Evolutionary conservation across 2,329 filamentous ascomycete species (phyloP).

Genomic region (Colletotrichum gloeosporioides): DNA sequence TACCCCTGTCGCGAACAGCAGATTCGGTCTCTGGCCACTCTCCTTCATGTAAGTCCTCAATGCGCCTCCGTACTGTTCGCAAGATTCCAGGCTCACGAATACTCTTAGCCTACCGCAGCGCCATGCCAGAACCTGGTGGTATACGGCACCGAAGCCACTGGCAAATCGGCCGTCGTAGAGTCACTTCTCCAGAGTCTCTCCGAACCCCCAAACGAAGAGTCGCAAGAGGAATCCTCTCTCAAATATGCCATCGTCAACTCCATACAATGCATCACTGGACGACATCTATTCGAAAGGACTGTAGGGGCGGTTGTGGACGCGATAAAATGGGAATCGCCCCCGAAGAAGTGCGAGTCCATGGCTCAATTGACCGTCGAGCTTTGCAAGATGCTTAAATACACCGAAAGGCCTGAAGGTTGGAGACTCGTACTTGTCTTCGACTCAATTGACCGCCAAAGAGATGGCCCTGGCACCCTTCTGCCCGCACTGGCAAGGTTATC

Average conservation of each 20-base stretch:
- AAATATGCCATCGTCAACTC: conserved; percentile 70
- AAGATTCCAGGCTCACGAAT: conserved; percentile 22
- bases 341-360: conserved; percentile 78
- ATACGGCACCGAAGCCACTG: conserved; percentile 86
- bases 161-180: conserved; percentile 76
- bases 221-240: conserved; percentile 48
- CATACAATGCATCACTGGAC: conserved; percentile 77
- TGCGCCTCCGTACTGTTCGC: not conserved
- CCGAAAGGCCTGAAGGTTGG: conserved; percentile 38
- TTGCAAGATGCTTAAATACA: conserved; percentile 62
- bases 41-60: conserved; percentile 52
- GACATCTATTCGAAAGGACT: conserved; percentile 79
- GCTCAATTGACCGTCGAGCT: conserved; percentile 79
- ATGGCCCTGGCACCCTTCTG: conserved; percentile 78
- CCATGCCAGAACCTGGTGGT: conserved; percentile 77
- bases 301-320: conserved; percentile 62
- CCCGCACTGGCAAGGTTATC: conserved; percentile 82
- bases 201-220: conserved; percentile 33
- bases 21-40: conserved; percentile 61
- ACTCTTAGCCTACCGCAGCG: conserved; percentile 63
- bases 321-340: conserved; percentile 52
- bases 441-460: conserved; percentile 83
- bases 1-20: conserved; percentile 66
- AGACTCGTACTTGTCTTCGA: conserved; percentile 88
- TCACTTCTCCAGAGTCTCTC: conserved; percentile 60